Evolutionary conservation across 2,329 filamentous ascomycete genomes (phyloP), one percentile per base, ranked within the genome.

Genomic region (Fusarium dimerum): DNA sequence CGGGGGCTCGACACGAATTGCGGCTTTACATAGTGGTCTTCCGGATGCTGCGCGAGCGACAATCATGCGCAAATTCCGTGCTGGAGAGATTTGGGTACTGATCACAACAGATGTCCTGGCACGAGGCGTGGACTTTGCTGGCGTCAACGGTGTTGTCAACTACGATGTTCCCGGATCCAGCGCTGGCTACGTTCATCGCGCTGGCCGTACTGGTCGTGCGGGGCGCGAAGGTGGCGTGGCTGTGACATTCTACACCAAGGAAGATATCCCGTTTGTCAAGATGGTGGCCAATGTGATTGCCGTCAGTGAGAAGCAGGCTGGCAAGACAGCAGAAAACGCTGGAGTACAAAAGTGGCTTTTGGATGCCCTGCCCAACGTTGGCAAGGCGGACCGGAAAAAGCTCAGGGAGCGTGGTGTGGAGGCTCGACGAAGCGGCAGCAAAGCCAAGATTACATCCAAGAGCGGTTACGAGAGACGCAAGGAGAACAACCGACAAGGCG

Each of bases 91-190:
- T 56, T 99, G 94, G 94, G 86, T 97, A 7, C 80, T 99, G 36
- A 94, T 99, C 69, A 97, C 94, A 0, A 99, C 94, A 0, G 94
- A 99, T 68, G 83, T 99, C 8, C 79, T 99, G 11, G 89, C 92
- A 15, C 89, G 94, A 34, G 94, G 94, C 17, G 87, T 99, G 40
- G 94, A 99, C 72, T 97, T 99, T 75, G 86, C 89, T 9, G 94
- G 94, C 45, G 87, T 99, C 57, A 97, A 97, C 66, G 92, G 92
- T 43, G 92, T 99, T 0, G 89, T 99, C 47, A 99, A 97, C 73
- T 99, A 97, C 74, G 94, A 99, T 70, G 91, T 97, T 9, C 94
- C 94, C 0, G 90, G 87, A n/a, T 92, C 89, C 0, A 88, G 89
- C 6, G 93, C 92, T 0, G 86, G 85, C 1, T 99, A 99, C 68